Evolutionary conservation across 495 filamentous ascomycete species (phyloP).

Genomic region (Penicillium simplicissimum): DNA sequence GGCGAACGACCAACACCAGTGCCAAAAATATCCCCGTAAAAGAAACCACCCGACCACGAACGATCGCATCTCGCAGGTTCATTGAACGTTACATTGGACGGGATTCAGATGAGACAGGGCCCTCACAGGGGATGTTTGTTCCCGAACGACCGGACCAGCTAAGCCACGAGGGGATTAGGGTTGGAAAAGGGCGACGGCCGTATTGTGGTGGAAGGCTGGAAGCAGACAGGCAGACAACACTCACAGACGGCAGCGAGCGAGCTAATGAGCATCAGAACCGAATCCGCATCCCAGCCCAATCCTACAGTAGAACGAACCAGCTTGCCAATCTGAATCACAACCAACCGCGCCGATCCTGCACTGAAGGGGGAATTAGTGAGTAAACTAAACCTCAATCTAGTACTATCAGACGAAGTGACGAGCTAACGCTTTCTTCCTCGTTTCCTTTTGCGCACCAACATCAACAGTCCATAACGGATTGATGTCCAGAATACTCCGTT

Average conservation of each 20-base stretch:
- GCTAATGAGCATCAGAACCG: background rate
- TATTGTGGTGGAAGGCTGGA: background rate
- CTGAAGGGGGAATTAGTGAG: background rate
- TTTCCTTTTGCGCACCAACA: background rate
- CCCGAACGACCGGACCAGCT: constrained; percentile 1
- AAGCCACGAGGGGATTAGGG: constrained; percentile 21
- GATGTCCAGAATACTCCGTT: background rate
- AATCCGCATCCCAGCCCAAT: background rate
- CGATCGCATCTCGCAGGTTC: background rate
- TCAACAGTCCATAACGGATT: background rate
- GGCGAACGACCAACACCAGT: background rate
- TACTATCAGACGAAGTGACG: background rate
- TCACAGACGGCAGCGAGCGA: background rate
- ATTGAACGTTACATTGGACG: constrained; percentile 20
- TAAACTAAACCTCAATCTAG: background rate
- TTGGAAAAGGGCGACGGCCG: background rate
- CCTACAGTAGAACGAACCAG: background rate
- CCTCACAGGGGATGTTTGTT: background rate
- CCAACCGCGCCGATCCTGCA: background rate
- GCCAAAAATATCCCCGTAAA: background rate
- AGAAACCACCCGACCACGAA: background rate
- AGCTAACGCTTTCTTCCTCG: background rate
- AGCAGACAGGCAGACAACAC: background rate
- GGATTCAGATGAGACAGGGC: constrained; percentile 6
- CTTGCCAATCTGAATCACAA: background rate